phyloP scores from a whole-genome alignment of 768 basidiomycete genomes.

The Boletus huronensis region DNA sequence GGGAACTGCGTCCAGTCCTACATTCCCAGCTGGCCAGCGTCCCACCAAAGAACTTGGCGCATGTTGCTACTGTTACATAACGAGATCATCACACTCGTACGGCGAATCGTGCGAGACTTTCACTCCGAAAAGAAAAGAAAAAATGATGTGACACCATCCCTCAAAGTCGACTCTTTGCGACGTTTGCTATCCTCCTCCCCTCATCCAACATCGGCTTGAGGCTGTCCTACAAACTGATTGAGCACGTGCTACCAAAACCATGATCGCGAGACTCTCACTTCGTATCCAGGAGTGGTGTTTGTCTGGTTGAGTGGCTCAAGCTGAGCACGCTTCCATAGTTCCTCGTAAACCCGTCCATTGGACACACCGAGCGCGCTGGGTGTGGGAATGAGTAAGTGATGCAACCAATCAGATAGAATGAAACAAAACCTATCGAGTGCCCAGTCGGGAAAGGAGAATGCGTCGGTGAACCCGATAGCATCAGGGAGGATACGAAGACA shows the following conservation, averaged over 20 bases:
- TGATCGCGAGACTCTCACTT: conserved; percentile 32
- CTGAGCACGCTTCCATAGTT: conserved; percentile 58
- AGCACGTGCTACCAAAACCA: background rate
- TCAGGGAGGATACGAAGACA: conserved; percentile 58
- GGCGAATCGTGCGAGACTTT: too few relatives aligned
- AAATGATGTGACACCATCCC: background rate
- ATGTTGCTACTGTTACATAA: too few relatives aligned
- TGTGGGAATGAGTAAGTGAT: background rate
- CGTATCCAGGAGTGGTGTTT: conserved; percentile 53
- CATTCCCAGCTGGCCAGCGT: too few relatives aligned
- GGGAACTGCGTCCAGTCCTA: too few relatives aligned
- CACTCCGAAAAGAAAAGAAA: too few relatives aligned
- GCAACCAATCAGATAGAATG: background rate
- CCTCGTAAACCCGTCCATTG: conserved; percentile 65
- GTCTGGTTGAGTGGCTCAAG: conserved; percentile 56
- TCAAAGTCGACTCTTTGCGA: conserved; percentile 21
- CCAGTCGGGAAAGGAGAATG: conserved; percentile 75
- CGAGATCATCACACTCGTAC: too few relatives aligned
- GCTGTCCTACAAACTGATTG: conserved; percentile 13
- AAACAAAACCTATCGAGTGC: conserved; percentile 56
- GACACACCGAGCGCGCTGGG: conserved; percentile 58
- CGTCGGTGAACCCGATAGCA: conserved; percentile 64
- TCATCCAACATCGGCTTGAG: conserved; percentile 26
- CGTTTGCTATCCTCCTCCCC: conserved; percentile 16
- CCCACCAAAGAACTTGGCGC: too few relatives aligned